Conservation (phyloP, 352 stramenopile species). For the Globisporangium carolinianum region DNA sequence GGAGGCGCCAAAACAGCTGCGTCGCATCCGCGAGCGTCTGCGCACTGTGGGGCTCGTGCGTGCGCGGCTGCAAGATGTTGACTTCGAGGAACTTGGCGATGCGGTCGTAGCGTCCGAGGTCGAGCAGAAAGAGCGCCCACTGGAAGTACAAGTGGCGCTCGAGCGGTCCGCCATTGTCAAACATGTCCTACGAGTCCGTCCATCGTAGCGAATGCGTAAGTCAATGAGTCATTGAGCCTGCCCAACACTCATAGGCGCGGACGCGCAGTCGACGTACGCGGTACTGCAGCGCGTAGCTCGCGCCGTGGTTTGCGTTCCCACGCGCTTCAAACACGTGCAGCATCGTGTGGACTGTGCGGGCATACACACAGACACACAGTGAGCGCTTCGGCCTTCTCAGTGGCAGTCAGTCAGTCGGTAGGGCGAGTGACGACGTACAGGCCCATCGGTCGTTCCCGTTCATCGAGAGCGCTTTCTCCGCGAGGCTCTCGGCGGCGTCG, state of each 20-base stretch:
- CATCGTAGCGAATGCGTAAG: no score
- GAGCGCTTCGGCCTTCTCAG: no score
- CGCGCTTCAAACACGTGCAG: conserved; percentile 69
- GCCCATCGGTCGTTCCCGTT: conserved; percentile 81
- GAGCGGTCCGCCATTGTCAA: conserved; percentile 68
- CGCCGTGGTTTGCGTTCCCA: conserved; percentile 79
- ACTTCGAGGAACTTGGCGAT: conserved; percentile 77
- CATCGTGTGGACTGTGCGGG: conserved; percentile 59
- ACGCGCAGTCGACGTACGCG: conserved; percentile 21
- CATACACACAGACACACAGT: neutral
- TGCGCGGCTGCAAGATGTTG: conserved; percentile 47
- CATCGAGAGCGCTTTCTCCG: conserved; percentile 79
- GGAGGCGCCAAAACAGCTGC: conserved; percentile 80
- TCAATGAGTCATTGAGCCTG: no score
- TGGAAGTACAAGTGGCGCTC: conserved; percentile 78
- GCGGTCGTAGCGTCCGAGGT: conserved; percentile 75
- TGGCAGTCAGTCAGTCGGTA: neutral
- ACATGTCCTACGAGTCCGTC: conserved; percentile 29
- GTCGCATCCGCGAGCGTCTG: conserved; percentile 62
- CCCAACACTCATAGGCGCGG: neutral
- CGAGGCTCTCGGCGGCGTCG: conserved; percentile 57
- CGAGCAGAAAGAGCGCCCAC: conserved; percentile 75
- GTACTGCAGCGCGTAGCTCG: conserved; percentile 78
- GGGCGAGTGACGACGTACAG: conserved; percentile 39
- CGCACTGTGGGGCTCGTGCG: conserved; percentile 43